Evolutionary conservation across 192 early-diverging fungal species (phyloP), one percentile per base, ranked within the genome.

Genomic region (Entomortierella beljakovae): DNA sequence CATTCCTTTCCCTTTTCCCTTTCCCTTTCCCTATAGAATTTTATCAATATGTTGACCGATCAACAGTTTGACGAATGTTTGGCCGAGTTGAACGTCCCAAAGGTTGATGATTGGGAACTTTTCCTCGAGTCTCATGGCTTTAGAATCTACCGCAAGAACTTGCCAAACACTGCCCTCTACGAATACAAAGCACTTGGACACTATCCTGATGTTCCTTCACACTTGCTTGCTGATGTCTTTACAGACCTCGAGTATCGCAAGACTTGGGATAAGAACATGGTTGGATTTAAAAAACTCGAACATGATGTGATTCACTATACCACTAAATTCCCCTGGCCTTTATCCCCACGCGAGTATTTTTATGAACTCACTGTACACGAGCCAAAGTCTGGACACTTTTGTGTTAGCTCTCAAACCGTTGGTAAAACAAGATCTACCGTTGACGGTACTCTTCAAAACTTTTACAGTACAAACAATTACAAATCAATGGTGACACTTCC

Each of bases 261-360:
- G 64, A 80, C 56, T 38, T 87, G 86, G 86, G 86, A 87, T 60
- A 82, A 81, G 61, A 84, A 87, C 59, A 87, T 87, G 86, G 71
- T 84, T 29, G 65, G 71, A 6, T 84, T 67, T 49, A 68, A 71
- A 25, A 46, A 49, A 4, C 59, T 86, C 11, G 82, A 81, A 10
- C 79, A 80, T 46, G 68, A 57, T 34, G 66, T 67, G 37, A 82
- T 83, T 53, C 74, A 73, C 38, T 85, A 82, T 66, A 69, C 75
- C n/a, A 79, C 81, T 58, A 87, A 85, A 59, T 85, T 84, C 35
- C 86, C 86, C 26, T 87, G 83, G 80, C 86, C 86, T 32, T 49
- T 87, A n/a, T 68, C 68, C 0, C 83, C 80, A 23, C 64, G 86
- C 16, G 86, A 87, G 65, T 87, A 87, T 61, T 63, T 84, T 57